Evolutionary conservation across 495 filamentous ascomycete genomes (phyloP), one percentile per base, ranked within the genome.

Genomic region (Aspergillus asperescens): DNA sequence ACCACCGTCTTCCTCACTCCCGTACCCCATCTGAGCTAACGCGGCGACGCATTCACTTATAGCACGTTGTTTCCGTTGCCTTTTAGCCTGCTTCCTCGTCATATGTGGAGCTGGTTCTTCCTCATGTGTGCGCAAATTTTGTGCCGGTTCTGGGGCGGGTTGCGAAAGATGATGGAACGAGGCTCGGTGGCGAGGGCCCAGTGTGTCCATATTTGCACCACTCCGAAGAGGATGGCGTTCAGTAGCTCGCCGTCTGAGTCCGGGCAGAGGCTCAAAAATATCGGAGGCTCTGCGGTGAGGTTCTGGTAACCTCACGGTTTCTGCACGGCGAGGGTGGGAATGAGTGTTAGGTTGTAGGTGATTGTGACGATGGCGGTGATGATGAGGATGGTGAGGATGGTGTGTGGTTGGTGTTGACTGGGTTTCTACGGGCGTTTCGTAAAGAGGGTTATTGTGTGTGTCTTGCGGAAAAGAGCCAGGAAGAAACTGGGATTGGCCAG

Each of bases 11-110:
- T 68, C 54, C 28, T 62, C 61, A 15, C 64, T 66, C n/a, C 72
- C 75, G 54, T 78, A 82, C 0, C 79, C 79, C 53, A 82, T 64
- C 8, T 67, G 64, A 5, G 68, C 37, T 24, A 82, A 68, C 5
- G 68, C 64, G 5, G 69, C 63, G 31, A 81, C 66, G 53, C 79
- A 82, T 8, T 60, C 52, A 27, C 74, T 65, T 38, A 81, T 70
- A 7, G 62, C 55, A n/a, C 41, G 54, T 16, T 63, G 58, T 37
- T 57, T 56, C 13, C 38, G 54, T 22, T 64, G 57, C 37, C 56
- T 50, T 18, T 24, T 29, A 0, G 35, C 7, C 2, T 18, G 19
- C 7, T 27, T 47, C 24, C 10, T 32, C 28, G n/a, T 13, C 2
- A 23, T 27, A 27, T 24, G 25, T 16, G 19, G 7, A 27, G 10